Evolutionary conservation across 345 rosid genomes (phyloP).

Genomic region (Rhodomyrtus tomentosa): DNA sequence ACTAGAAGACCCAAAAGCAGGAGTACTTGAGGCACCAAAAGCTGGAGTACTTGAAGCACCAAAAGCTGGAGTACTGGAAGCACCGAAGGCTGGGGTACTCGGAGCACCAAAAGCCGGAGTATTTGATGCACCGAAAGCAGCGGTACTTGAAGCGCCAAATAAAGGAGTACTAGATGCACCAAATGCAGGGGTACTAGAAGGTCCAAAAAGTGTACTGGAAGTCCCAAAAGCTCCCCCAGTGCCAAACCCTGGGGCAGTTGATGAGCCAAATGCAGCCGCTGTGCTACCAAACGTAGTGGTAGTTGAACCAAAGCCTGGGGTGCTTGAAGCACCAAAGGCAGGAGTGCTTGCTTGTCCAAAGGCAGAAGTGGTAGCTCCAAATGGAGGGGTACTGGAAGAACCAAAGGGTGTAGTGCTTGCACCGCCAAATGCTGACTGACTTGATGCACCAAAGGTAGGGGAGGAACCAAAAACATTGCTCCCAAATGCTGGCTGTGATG

Average conservation of each 20-base stretch:
- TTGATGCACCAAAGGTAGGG: conserved; percentile 55
- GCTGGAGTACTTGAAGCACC: conserved; percentile 15
- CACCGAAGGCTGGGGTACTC: conserved; percentile 3
- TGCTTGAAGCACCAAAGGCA: conserved; percentile 41
- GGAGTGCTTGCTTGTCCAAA: conserved; percentile 41
- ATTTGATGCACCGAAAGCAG: conserved; percentile 35
- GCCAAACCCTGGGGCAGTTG: conserved; percentile 33
- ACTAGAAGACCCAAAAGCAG: conserved; percentile 22
- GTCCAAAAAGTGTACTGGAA: conserved; percentile 40
- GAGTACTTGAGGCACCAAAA: conserved; percentile 16
- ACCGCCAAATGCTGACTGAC: conserved; percentile 6
- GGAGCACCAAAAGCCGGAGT: conserved; percentile 19
- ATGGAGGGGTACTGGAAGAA: conserved; percentile 4
- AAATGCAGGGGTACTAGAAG: conserved; percentile 28
- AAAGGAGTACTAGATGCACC: conserved; percentile 26
- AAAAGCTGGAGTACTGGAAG: conserved; percentile 4
- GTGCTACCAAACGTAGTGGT: conserved; percentile 42
- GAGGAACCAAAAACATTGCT: conserved; percentile 46
- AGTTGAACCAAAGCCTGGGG: conserved; percentile 38
- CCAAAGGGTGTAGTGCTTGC: neutral
- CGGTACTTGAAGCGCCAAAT: conserved; percentile 34
- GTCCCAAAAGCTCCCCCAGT: conserved; percentile 39
- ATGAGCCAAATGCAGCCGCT: conserved; percentile 35
- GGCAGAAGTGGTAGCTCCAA: conserved; percentile 26
- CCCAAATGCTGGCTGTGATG: conserved; percentile 38